These are phyloP conservation scores for Eucalyptus dawsonii DNA, from an alignment of 345 rosid species.

Conservation along the genomic window DNA sequence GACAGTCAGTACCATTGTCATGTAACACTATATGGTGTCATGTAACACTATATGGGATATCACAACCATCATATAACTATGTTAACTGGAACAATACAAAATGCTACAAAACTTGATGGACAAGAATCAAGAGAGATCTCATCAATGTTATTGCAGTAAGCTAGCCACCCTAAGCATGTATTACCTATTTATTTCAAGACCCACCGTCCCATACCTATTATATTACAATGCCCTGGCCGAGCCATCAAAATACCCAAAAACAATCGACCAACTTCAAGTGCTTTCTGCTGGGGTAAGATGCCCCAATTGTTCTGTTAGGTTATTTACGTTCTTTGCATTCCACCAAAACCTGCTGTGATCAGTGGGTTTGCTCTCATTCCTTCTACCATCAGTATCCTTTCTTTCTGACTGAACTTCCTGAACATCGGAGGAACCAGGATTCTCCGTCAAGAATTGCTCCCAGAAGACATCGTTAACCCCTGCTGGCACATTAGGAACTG, in stretches of 20 bases:
- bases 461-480: slow-evolving; percentile 90
- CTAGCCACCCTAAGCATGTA: neutral
- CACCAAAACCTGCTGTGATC: slow-evolving; percentile 58
- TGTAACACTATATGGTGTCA: too few species aligned
- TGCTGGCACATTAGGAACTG: slow-evolving; percentile 24
- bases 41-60: neutral
- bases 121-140: neutral
- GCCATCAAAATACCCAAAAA: neutral
- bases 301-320: slow-evolving; percentile 67
- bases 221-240: neutral
- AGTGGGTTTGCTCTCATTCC: slow-evolving; percentile 27
- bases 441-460: slow-evolving; percentile 95
- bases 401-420: slow-evolving; percentile 75
- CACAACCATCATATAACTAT: neutral
- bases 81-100: neutral
- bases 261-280: slow-evolving; percentile 17
- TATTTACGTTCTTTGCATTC: slow-evolving; percentile 55
- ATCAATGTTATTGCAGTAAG: neutral
- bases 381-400: slow-evolving; percentile 37
- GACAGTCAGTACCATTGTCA: neutral
- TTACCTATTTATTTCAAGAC: neutral
- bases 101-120: neutral
- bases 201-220: neutral
- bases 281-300: slow-evolving; percentile 77
- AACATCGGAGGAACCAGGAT: slow-evolving; percentile 64